Percentiles rank a stretch among this genome's conserved stretches.
Evolutionary conservation across 495 filamentous ascomycete species (phyloP).

Genomic region (Talaromyces stipitatus): DNA sequence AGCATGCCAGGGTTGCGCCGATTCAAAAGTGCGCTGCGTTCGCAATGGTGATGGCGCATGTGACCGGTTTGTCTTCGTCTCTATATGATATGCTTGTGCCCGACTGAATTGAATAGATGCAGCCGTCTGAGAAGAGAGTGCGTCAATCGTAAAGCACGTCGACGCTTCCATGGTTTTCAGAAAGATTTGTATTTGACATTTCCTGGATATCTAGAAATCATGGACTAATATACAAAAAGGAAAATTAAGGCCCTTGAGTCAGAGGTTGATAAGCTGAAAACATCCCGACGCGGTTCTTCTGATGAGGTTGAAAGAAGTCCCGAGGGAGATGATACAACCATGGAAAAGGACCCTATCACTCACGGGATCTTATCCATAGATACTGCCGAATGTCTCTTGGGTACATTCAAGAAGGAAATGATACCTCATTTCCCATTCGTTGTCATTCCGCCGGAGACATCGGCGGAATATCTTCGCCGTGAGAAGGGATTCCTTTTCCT

Average conservation of each 20-base stretch:
- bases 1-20: slow-evolving; percentile 19
- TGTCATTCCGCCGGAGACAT: slow-evolving; percentile 16
- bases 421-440: slow-evolving; percentile 32
- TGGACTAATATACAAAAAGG: not conserved
- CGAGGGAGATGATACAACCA: slow-evolving; percentile 5
- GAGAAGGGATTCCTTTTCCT: slow-evolving; percentile 29
- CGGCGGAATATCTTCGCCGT: slow-evolving; percentile 17
- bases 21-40: slow-evolving; percentile 20
- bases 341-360: slow-evolving; percentile 22
- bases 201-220: not conserved
- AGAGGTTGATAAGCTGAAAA: slow-evolving; percentile 10
- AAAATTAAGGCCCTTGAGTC: slow-evolving; percentile 18
- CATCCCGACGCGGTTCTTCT: slow-evolving; percentile 6
- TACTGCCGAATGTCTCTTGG: slow-evolving; percentile 17
- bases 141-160: slow-evolving; percentile 14
- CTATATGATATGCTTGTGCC: not conserved
- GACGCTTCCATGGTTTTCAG: slow-evolving; percentile 17
- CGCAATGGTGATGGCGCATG: slow-evolving; percentile 11
- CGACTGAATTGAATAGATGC: slow-evolving; percentile 13
- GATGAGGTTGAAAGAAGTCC: not conserved
- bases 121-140: slow-evolving; percentile 17
- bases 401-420: slow-evolving; percentile 12
- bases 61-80: slow-evolving; percentile 9
- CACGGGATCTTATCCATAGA: slow-evolving; percentile 8
- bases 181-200: slow-evolving; percentile 15